Base-by-base conservation (phyloP, 2,329 filamentous ascomycete species). In the Metarhizium brunneum region DNA sequence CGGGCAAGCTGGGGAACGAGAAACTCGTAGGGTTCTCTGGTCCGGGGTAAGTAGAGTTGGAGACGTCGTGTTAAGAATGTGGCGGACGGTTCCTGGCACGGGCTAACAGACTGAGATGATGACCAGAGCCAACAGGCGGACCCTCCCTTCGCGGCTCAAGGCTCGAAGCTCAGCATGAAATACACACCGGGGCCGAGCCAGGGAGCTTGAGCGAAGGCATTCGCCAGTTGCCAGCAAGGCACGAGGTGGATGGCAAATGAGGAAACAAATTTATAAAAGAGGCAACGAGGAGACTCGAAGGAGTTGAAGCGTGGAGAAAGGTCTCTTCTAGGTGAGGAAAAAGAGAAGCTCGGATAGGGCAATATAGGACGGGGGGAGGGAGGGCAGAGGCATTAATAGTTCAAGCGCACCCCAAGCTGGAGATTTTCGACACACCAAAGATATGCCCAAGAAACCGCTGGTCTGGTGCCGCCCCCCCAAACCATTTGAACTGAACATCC, bases 381-480 rank as follows among this genome's bases (percentile, higher is more conserved):
- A 54, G 53, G 54, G 49, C 54, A 56, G 50, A 52, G 51, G 54
- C 49, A 52, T 56, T 56, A 52, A 53, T 56, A 53, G 32, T 49
- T 20, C 14, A 50, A 54, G 42, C n/a, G 18, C 53, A 16, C 32
- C 20, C 52, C 45, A 29, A 47, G 25, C n/a, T 29, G 47, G 42
- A 25, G 20, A 16, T 45, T 40, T 40, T 40, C 11, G 49, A 49
- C 54, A 48, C 32, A 55, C 25, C 29, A 30, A 36, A 45, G 6
- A 43, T 43, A 43, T n/a, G 40, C 40, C 40, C 16, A 7, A 45
- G 42, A 20, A 20, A 45, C 38, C 38, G 38, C 38, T 16, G 38
- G 38, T 11, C 13, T 40, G 38, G 38, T 35, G 32, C 32, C 10
- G 32, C 32, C 7, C 32, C 32, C 32, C 32, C 32, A 35, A 35